Evolutionary conservation across 129 eudicot genomes (phyloP).

Genomic region (Scalesia atractyloides): DNA sequence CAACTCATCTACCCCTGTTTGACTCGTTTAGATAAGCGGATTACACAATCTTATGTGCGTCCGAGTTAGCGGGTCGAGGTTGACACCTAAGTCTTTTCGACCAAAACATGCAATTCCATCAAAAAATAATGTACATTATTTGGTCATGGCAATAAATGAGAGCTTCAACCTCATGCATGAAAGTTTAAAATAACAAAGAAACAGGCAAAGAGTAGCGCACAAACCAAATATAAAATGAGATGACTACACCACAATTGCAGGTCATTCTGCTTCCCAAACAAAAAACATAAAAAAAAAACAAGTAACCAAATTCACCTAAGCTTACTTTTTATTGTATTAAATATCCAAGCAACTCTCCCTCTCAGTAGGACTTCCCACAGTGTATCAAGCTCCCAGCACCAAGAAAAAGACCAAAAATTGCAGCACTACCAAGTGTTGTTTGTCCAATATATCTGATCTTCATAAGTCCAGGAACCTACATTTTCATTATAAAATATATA

Average conservation of each 20-base stretch:
- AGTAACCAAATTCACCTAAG: constrained; percentile 19
- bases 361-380: constrained; percentile 53
- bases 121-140: too few relatives aligned
- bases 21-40: too few relatives aligned
- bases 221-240: neutral
- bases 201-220: neutral
- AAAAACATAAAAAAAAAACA: neutral
- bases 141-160: too few relatives aligned
- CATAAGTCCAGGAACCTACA: constrained; percentile 54
- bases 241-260: neutral
- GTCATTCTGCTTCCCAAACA: constrained; percentile 7
- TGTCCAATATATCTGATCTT: constrained; percentile 56
- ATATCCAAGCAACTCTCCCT: constrained; percentile 7
- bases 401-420: constrained; percentile 57
- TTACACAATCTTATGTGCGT: too few relatives aligned
- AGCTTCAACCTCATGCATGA: neutral
- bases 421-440: constrained; percentile 63
- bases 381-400: constrained; percentile 71
- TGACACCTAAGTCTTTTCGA: too few relatives aligned
- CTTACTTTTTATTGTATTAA: constrained; percentile 26
- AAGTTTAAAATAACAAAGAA: neutral
- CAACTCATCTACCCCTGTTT: too few relatives aligned
- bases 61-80: too few relatives aligned
- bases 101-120: too few relatives aligned
- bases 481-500: neutral